Base-by-base conservation (phyloP, 140 eudicot species). In the Ambrosia hybrid region DNA sequence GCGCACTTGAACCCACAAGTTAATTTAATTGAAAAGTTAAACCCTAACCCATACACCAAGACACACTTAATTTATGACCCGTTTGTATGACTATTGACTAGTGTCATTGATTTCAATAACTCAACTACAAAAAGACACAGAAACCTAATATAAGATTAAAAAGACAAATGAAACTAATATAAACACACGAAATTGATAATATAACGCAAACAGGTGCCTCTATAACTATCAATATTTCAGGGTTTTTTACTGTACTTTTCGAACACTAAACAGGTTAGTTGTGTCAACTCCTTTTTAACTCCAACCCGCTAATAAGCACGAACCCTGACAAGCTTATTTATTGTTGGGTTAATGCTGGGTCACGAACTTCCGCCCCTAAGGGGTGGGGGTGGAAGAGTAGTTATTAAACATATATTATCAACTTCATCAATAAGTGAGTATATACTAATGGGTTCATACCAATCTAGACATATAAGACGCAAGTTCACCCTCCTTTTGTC, bases 401-500 rank as follows among this genome's bases (percentile, higher is more conserved):
- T 34, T 37, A 62, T 62, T 10, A 62, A 5, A 36, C 52, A 64
- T 38, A 62, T 37, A 39, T 64, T 38, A 64, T 64, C 69, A 14
- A 64, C 51, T 39, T 64, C 12, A 64, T 64, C 69, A 64, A 64
- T 64, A 64, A n/a, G 39, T 14, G 7, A 64, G 69, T n/a, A 39
- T 39, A 39, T 21, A 38, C 39, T 14, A 52, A 71, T 26, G 45
- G 11, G 52, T 41, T 37, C 83, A 73, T 89, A 91, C 97, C 96
- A 91, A 75, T 81, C 97, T 88, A 45, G 96, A 89, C 86, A 86
- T 87, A 73, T 91, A 91, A 51, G 97, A 91, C 15, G 97, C 87
- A 71, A 91, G 97, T 78, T 91, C 97, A 63, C 97, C 97, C 79
- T 89, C 97, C 85, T 89, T 91, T 76, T 89, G 97, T 26, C 96